These are phyloP conservation scores for Yarrowia deformans DNA, from an alignment of 805 yeast species.

Conservation along the genomic window DNA sequence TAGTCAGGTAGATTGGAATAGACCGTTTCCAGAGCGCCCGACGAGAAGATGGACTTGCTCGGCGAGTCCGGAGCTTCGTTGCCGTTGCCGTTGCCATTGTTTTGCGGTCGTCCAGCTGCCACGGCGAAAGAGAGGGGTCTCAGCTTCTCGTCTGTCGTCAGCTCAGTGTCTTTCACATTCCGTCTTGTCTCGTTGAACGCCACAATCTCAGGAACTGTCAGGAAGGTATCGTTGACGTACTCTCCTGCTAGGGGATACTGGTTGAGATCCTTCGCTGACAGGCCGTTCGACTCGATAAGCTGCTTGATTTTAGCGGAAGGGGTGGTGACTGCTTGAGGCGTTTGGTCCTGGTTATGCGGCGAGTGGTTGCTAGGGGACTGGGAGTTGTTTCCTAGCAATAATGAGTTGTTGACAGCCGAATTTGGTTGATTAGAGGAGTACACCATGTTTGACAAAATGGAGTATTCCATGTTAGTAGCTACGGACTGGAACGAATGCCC, in stretches of 20 bases:
- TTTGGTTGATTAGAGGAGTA: constrained; percentile 5
- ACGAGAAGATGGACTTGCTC: constrained; percentile 25
- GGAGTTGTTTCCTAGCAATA: constrained; percentile 30
- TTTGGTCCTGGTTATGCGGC: constrained; percentile 30
- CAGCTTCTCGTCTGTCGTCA: constrained; percentile 23
- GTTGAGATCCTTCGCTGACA: constrained; percentile 12
- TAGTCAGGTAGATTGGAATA: constrained; percentile 32
- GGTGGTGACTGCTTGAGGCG: constrained; percentile 22
- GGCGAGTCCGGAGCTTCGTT: constrained; percentile 20
- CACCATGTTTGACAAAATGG: constrained; percentile 50
- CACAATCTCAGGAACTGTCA: constrained; percentile 25
- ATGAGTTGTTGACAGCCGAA: constrained; percentile 23
- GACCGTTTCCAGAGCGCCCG: constrained; percentile 20
- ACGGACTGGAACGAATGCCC: constrained; percentile 47
- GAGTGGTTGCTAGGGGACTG: constrained; percentile 27
- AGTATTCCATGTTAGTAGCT: constrained; percentile 52
- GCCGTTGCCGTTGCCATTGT: constrained; percentile 28
- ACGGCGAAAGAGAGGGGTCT: constrained; percentile 17
- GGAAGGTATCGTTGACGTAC: constrained; percentile 14
- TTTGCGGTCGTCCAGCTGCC: constrained; percentile 15
- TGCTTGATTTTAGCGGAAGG: constrained; percentile 29
- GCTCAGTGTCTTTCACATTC: constrained; percentile 10
- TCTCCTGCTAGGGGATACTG: constrained; percentile 11
- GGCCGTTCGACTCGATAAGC: constrained; percentile 26
- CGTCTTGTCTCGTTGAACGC: constrained; percentile 12